A percentile compares a stretch with the other conserved stretches of the same genome.
These are phyloP conservation scores for Antrodiella citrinella DNA, from an alignment of 768 basidiomycete genomes.

Conservation along the genomic window DNA sequence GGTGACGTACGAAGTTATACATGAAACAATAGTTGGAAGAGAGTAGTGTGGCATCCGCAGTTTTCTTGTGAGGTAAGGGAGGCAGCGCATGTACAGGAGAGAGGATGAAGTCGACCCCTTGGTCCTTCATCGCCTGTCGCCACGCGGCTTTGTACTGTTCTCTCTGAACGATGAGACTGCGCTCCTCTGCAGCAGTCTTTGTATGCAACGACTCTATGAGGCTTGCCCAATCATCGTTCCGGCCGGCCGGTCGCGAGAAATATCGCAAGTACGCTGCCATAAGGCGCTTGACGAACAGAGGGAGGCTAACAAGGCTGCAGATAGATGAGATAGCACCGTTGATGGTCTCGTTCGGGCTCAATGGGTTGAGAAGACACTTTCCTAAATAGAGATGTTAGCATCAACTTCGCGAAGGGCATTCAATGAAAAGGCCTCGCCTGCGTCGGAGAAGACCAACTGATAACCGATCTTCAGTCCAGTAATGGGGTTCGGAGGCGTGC, in stretches of 20 bases:
- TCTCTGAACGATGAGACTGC: conserved; percentile 15
- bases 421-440: conserved; percentile 14
- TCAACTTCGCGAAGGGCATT: neutral
- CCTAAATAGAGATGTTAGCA: neutral
- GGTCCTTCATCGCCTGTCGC: conserved; percentile 15
- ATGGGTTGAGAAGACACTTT: conserved; percentile 11
- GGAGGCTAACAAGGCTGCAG: conserved; percentile 13
- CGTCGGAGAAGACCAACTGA: conserved; percentile 22
- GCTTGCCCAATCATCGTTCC: conserved; percentile 21
- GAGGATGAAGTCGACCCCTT: conserved; percentile 29
- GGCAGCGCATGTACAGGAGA: conserved; percentile 32
- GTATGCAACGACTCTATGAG: conserved; percentile 16
- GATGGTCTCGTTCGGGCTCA: conserved; percentile 15
- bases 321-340: conserved; percentile 13
- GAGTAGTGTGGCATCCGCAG: conserved; percentile 24
- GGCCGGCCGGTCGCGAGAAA: conserved; percentile 18
- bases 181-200: conserved; percentile 17
- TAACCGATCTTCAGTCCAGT: conserved; percentile 22
- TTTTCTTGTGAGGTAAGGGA: conserved; percentile 27
- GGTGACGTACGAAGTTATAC: conserved; percentile 34
- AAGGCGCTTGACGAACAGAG: conserved; percentile 18
- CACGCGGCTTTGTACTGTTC: conserved; percentile 20
- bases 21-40: conserved; percentile 28
- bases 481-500: conserved; percentile 21
- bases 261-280: conserved; percentile 17